Conservation (phyloP, 441 rosid genomes). For the Adansonia madagascariensis region DNA sequence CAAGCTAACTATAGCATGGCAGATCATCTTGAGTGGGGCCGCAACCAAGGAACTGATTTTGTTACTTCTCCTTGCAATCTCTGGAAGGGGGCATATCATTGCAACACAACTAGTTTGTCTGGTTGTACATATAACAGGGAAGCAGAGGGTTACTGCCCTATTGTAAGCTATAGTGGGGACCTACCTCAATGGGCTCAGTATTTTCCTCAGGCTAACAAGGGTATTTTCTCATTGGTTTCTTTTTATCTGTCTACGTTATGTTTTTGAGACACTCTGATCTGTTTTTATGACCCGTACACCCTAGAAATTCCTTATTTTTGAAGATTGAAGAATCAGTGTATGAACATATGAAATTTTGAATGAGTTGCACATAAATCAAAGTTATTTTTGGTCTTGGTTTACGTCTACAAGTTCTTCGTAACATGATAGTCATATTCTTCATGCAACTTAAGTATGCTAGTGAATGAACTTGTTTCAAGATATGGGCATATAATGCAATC, state of each 20-base stretch:
- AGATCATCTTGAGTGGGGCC: conserved; percentile 97
- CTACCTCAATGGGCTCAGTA: conserved; percentile 98
- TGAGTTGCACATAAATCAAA: background rate
- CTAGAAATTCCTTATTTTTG: background rate
- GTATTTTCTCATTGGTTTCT: conserved; percentile 39
- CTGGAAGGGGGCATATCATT: conserved; percentile 96
- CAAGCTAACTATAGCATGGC: conserved; percentile 98
- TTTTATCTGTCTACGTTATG: background rate
- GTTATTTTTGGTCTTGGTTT: background rate
- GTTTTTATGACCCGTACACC: background rate
- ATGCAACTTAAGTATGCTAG: background rate
- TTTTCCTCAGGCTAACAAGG: conserved; percentile 96
- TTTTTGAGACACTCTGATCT: conserved; percentile 4
- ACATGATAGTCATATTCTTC: background rate
- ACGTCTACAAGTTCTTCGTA: background rate
- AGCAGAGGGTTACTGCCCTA: conserved; percentile 99
- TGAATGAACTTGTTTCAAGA: background rate
- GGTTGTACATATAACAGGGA: conserved; percentile 99
- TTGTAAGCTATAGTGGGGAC: conserved; percentile 89
- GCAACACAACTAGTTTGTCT: conserved; percentile 89
- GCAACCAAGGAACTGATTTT: conserved; percentile 90
- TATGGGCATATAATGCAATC: background rate
- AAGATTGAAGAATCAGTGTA: background rate
- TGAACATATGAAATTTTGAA: background rate
- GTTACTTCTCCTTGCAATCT: conserved; percentile 89